These are phyloP conservation scores for Prunella vulgaris DNA, from an alignment of 257 asterid species.

Conservation along the genomic window DNA sequence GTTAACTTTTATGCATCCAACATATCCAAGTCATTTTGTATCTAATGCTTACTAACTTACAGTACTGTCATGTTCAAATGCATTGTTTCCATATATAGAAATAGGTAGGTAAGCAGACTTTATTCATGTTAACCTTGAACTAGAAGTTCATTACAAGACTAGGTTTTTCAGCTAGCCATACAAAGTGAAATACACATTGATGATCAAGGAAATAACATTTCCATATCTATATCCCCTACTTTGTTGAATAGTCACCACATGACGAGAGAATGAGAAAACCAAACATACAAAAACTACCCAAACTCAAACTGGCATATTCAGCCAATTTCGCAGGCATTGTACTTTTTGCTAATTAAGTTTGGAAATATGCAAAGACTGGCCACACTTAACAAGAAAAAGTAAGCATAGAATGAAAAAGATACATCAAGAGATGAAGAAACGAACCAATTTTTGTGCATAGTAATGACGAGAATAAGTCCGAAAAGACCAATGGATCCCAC, in stretches of 20 bases:
- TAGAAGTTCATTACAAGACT: background rate
- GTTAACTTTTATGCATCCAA: background rate
- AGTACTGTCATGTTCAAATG: background rate
- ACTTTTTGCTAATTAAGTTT: slow-evolving; percentile 4
- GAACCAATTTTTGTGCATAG: slow-evolving; percentile 65
- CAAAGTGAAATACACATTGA: background rate
- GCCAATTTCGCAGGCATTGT: slow-evolving; percentile 1
- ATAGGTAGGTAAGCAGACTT: background rate
- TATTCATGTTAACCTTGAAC: background rate
- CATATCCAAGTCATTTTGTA: background rate
- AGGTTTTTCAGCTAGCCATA: background rate
- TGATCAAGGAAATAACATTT: background rate
- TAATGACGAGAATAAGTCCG: slow-evolving; percentile 89
- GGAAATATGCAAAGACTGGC: slow-evolving; percentile 14
- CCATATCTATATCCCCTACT: background rate
- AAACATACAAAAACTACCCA: slow-evolving; percentile 3
- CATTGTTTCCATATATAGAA: background rate
- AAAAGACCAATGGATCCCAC: slow-evolving; percentile 90
- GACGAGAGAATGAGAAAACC: background rate
- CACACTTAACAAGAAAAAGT: slow-evolving; percentile 7
- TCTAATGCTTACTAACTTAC: background rate
- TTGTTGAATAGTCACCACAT: background rate
- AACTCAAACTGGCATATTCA: slow-evolving; percentile 3
- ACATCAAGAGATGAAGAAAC: slow-evolving; percentile 35
- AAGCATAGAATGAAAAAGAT: slow-evolving; percentile 3